phyloP scores from a whole-genome alignment of 2,329 filamentous ascomycete genomes.

The Stachybotrys echinatus region DNA sequence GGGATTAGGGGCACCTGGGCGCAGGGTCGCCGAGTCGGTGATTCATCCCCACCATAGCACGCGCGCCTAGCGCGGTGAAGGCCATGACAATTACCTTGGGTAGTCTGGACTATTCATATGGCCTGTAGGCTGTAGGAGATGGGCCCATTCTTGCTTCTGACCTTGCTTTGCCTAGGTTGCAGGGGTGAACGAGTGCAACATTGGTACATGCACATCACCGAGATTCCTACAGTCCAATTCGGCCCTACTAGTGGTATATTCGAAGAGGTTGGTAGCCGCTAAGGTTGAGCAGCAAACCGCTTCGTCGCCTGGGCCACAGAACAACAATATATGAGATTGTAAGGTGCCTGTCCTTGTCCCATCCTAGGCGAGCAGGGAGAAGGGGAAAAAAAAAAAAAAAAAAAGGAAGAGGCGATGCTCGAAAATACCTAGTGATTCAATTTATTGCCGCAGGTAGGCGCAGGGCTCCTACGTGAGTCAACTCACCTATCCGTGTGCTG shows the following conservation, averaged over 20 bases:
- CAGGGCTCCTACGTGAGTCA: too few relatives aligned
- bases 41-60: not conserved
- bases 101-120: not conserved
- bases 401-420: too few relatives aligned
- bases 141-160: not conserved
- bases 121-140: not conserved
- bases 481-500: too few relatives aligned
- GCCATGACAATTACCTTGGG: not conserved
- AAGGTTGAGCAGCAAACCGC: too few relatives aligned
- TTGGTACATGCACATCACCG: not conserved
- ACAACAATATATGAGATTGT: too few relatives aligned
- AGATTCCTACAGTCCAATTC: not conserved
- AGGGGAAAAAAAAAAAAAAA: too few relatives aligned
- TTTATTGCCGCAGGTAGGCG: too few relatives aligned
- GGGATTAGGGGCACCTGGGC: not conserved
- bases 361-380: too few relatives aligned
- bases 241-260: not conserved
- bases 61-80: not conserved
- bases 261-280: too few relatives aligned
- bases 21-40: not conserved
- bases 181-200: not conserved
- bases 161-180: not conserved
- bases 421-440: too few relatives aligned
- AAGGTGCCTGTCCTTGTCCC: too few relatives aligned
- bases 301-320: too few relatives aligned